These are phyloP conservation scores for Hypholoma fasciculare DNA, from an alignment of 768 basidiomycete species.

Conservation along the genomic window DNA sequence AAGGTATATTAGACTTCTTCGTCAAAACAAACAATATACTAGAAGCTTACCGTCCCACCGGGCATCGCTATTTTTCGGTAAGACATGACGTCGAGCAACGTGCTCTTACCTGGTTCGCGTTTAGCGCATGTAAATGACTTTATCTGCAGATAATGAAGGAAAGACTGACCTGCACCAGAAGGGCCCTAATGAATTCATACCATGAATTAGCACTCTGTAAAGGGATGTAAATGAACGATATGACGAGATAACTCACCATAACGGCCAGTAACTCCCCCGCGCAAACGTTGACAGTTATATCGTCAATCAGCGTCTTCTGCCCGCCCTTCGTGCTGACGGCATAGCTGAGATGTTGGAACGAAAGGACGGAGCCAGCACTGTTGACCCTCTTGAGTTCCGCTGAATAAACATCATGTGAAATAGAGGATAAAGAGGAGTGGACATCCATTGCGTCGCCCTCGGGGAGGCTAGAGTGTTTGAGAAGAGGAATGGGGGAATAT, in stretches of 20 bases:
- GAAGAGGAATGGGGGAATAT: no score
- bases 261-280: constrained; percentile 43
- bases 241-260: constrained; percentile 30
- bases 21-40: neutral
- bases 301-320: constrained; percentile 34
- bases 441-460: neutral
- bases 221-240: neutral
- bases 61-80: constrained; percentile 32
- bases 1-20: neutral
- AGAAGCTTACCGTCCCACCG: constrained; percentile 27
- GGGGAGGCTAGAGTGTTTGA: neutral
- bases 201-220: neutral
- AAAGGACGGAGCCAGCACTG: constrained; percentile 25
- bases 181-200: constrained; percentile 31
- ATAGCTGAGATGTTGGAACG: constrained; percentile 35
- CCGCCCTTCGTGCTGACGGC: constrained; percentile 22
- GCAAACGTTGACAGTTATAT: constrained; percentile 37
- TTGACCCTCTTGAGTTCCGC: neutral
- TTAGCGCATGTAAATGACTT: neutral
- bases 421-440: neutral
- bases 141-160: neutral
- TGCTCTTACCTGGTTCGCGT: constrained; percentile 37
- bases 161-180: constrained; percentile 39
- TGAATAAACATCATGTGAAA: neutral
- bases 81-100: constrained; percentile 45